Conservation (phyloP, 1,139 yeast species). For the Petasospora fabianii region DNA sequence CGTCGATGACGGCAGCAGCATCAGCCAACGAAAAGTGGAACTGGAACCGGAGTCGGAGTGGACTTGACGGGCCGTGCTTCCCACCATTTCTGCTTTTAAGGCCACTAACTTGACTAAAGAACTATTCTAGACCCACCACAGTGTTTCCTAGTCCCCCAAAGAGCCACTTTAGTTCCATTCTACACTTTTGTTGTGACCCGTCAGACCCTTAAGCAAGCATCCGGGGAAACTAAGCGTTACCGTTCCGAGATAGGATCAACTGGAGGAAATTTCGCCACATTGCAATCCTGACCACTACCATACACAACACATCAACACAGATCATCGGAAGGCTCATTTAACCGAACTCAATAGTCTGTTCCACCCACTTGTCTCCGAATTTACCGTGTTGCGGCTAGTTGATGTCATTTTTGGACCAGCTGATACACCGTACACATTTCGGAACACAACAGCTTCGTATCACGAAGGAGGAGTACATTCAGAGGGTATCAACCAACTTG, state of each 20-base stretch:
- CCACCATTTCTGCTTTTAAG: too few relatives aligned
- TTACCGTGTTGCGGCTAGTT: not conserved
- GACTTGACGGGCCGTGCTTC: too few relatives aligned
- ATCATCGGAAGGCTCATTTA: too few relatives aligned
- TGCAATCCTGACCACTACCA: not conserved
- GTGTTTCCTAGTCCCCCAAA: too few relatives aligned
- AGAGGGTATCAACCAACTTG: conserved; percentile 9
- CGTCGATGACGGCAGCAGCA: not conserved
- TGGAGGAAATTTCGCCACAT: not conserved
- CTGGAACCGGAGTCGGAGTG: too few relatives aligned
- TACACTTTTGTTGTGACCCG: not conserved
- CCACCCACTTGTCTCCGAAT: not conserved
- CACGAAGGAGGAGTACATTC: conserved; percentile 19
- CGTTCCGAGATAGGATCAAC: not conserved
- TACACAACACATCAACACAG: too few relatives aligned
- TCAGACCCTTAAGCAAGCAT: conserved; percentile 1
- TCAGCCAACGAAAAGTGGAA: not conserved
- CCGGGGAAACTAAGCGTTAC: conserved; percentile 5
- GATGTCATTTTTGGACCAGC: conserved; percentile 12
- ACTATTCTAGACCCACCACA: too few relatives aligned
- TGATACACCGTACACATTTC: not conserved
- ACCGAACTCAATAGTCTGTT: too few relatives aligned
- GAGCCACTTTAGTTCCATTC: not conserved
- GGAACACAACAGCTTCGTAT: conserved; percentile 1
- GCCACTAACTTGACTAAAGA: too few relatives aligned